Evolutionary conservation across 2,329 filamentous ascomycete genomes (phyloP).

Genomic region (Fusarium circinatum): DNA sequence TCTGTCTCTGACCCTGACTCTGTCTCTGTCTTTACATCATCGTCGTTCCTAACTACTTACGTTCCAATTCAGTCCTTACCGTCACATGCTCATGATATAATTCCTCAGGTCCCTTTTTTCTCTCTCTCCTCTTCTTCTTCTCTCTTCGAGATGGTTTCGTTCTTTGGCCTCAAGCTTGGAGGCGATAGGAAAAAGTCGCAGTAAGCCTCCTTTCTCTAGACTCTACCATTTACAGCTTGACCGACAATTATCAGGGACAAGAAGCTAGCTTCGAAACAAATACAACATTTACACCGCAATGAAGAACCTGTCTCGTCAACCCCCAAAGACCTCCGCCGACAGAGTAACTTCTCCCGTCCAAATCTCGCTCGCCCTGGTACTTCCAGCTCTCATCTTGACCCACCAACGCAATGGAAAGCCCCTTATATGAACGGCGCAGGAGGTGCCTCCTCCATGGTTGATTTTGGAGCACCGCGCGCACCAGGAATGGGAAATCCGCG

Average conservation of each 20-base stretch:
- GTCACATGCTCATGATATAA: constrained; percentile 29
- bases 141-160: constrained; percentile 62
- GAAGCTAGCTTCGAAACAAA: constrained; percentile 24
- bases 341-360: constrained; percentile 50
- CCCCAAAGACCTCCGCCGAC: constrained; percentile 46
- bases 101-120: not conserved
- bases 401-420: constrained; percentile 45
- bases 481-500: constrained; percentile 40
- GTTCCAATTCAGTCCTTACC: not conserved
- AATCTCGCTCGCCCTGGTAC: constrained; percentile 55
- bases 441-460: constrained; percentile 57
- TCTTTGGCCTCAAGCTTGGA: constrained; percentile 67
- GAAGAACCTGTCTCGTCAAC: not conserved
- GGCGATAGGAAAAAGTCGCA: constrained; percentile 67
- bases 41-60: not conserved
- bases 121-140: not conserved
- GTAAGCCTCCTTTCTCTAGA: constrained; percentile 45
- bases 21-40: constrained; percentile 15
- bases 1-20: not conserved
- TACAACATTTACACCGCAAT: constrained; percentile 25
- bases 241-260: constrained; percentile 27
- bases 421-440: constrained; percentile 51
- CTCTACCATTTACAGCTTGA: not conserved
- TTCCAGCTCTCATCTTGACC: constrained; percentile 48
- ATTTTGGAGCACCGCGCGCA: constrained; percentile 50